Conservation (phyloP, 257 asterid genomes). For the Mentha longifolia region DNA sequence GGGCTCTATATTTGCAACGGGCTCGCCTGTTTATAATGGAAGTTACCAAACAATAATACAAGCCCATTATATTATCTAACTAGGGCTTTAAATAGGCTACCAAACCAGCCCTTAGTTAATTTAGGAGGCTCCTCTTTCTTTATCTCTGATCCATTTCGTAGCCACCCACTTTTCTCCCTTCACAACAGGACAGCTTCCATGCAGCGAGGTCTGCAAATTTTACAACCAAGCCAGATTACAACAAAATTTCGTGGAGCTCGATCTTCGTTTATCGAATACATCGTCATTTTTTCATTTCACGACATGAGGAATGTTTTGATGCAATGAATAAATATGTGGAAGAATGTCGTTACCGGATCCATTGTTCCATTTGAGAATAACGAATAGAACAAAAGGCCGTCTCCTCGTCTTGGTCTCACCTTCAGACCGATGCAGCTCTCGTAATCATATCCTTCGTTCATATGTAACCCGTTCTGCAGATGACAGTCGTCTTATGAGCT, state of each 20-base stretch:
- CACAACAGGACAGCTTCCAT: conserved; percentile 92
- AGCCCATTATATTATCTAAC: too few species aligned
- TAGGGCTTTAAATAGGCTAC: too few species aligned
- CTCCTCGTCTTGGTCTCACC: conserved; percentile 86
- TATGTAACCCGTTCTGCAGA: conserved; percentile 65
- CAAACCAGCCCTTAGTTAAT: too few species aligned
- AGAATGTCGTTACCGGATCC: conserved; percentile 48
- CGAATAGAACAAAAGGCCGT: conserved; percentile 88
- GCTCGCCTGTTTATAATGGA: too few species aligned
- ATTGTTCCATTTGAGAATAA: conserved; percentile 74
- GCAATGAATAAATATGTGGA: not conserved
- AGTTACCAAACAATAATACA: too few species aligned
- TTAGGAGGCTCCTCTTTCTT: conserved; percentile 21
- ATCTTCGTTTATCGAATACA: not conserved
- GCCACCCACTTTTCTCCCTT: conserved; percentile 96
- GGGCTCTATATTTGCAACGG: too few species aligned
- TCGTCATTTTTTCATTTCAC: not conserved
- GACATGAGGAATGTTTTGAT: not conserved
- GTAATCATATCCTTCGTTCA: conserved; percentile 60
- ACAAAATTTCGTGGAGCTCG: not conserved
- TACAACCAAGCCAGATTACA: not conserved
- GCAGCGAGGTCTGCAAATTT: conserved; percentile 66
- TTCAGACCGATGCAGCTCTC: conserved; percentile 71
- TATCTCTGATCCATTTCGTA: conserved; percentile 86
- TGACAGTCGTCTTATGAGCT: conserved; percentile 4